A percentile compares a stretch with the other conserved stretches of the same genome.
phyloP scores from a whole-genome alignment of 208 protist genomes.

The Leishmania martiniquensis region DNA sequence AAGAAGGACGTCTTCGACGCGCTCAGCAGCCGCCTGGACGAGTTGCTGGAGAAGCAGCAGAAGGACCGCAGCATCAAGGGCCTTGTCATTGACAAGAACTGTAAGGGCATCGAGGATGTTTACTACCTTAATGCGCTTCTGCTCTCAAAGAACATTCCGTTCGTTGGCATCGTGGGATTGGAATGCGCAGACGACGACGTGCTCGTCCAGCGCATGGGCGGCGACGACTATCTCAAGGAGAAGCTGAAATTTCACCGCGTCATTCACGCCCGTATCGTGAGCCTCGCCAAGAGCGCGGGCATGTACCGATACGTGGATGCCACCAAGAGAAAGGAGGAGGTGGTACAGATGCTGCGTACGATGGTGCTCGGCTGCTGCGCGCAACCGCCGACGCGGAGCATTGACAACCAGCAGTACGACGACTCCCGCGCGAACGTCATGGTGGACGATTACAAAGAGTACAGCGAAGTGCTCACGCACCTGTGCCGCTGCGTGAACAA shows the following conservation, averaged over 20 bases:
- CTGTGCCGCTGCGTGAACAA: conserved; percentile 65
- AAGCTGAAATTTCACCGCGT: conserved; percentile 89
- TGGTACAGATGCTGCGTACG: conserved; percentile 66
- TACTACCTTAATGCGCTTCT: conserved; percentile 85
- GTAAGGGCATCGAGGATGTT: conserved; percentile 83
- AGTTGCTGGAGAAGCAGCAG: conserved; percentile 69
- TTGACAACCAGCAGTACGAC: conserved; percentile 66
- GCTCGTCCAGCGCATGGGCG: conserved; percentile 75
- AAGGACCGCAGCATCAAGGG: conserved; percentile 71
- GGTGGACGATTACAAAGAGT: conserved; percentile 75
- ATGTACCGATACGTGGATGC: conserved; percentile 87
- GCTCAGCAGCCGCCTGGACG: conserved; percentile 76
- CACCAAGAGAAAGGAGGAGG: conserved; percentile 67
- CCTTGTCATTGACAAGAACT: conserved; percentile 90
- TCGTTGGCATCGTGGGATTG: conserved; percentile 86
- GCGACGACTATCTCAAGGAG: conserved; percentile 62
- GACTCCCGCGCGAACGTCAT: conserved; percentile 62
- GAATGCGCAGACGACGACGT: conserved; percentile 67
- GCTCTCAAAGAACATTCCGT: conserved; percentile 66
- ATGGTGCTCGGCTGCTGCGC: conserved; percentile 84
- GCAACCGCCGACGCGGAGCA: conserved; percentile 60
- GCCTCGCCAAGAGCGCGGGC: conserved; percentile 60
- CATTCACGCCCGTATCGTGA: conserved; percentile 78
- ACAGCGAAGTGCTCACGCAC: conserved; percentile 59
- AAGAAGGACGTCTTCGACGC: conserved; percentile 83